Evolutionary conservation across 2,329 filamentous ascomycete genomes (phyloP).

Genomic region (Corinectria fuckeliana): DNA sequence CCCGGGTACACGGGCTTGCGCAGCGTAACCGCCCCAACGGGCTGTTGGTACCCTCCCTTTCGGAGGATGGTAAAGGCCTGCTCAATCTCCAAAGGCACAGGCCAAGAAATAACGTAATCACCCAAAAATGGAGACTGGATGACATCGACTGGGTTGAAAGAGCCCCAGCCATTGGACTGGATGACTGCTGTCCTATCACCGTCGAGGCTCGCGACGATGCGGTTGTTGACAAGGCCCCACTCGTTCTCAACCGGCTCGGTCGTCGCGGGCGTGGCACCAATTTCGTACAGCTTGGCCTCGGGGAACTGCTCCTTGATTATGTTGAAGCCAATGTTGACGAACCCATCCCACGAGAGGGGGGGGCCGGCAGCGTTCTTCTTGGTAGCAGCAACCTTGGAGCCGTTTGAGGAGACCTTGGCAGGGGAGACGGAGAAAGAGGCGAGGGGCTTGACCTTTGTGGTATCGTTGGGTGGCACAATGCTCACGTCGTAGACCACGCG

Average conservation of each 20-base stretch:
- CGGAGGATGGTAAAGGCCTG: conserved; percentile 20
- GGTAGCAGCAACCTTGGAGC: background rate
- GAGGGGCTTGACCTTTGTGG: background rate
- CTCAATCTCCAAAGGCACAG: conserved; percentile 7
- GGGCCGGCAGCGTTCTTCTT: conserved; percentile 6
- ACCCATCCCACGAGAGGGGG: conserved; percentile 19
- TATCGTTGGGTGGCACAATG: background rate
- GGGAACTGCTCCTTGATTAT: conserved; percentile 14
- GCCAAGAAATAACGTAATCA: conserved; percentile 11
- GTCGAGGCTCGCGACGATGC: conserved; percentile 11
- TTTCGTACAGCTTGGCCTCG: conserved; percentile 15
- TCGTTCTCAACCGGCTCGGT: conserved; percentile 11
- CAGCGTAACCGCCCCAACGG: conserved; percentile 7
- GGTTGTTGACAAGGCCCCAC: conserved; percentile 23
- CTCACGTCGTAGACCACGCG: conserved; percentile 29
- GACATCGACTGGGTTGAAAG: conserved; percentile 11
- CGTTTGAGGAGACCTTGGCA: background rate
- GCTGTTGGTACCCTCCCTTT: conserved; percentile 19
- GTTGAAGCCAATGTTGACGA: conserved; percentile 21
- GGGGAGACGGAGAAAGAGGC: conserved; percentile 5
- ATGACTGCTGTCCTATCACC: conserved; percentile 22
- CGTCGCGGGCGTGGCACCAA: conserved; percentile 16
- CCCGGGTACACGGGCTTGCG: conserved; percentile 19
- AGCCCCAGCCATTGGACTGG: conserved; percentile 18
- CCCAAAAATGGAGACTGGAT: conserved; percentile 13